Base-by-base conservation (phyloP, 371 early-diverging fungal genomes). In the Actinomortierella wolfii region DNA sequence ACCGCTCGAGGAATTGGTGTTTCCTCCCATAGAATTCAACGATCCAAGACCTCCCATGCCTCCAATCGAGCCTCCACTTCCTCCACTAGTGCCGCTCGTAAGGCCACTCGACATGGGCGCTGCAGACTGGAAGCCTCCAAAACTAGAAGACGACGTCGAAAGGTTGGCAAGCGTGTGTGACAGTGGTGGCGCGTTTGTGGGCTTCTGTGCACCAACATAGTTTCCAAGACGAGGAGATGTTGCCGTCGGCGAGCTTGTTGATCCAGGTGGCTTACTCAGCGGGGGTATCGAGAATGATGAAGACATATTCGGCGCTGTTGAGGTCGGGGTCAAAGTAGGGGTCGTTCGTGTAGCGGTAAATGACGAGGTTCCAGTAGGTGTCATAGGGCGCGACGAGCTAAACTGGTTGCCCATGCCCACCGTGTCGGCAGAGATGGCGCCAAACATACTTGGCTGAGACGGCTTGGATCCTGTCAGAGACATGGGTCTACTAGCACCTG, bases 231-330 rank as follows among this genome's bases (percentile, higher is more conserved):
- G 59, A 21, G 67, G 63, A 15, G 59, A 26, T 7, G 57, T 20
- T n/a, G 61, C 39, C 1, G 51, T 54, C 28, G 41, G 51, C 11
- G 64, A 67, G 15, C 47, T 59, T 11, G 48, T 23, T 18, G 57
- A 50, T n/a, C 60, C 51, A 11, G 46, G 45, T 2, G 67, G 57
- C 50, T 67, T 73, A 42, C 46, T 62, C 45, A 73, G 59, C 5
- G 74, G 74, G 67, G 74, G 74, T 73, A 73, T 73, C 56, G 64
- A 29, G 50, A 73, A 73, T 11, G 74, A 59, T n/a, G 74, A 66
- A 14, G 66, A 34, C 34, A 34, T 34, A 11, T 4, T 47, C 0
- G 67, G 52, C 13, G 61, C 63, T 17, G 60, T 59, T 5, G 64
- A 53, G n/a, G 67, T 56, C 18, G 66, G 54, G 0, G 42, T 34